These are phyloP conservation scores for Zalaria sp. DNA, from an alignment of 2,329 filamentous ascomycete genomes.

Conservation along the genomic window DNA sequence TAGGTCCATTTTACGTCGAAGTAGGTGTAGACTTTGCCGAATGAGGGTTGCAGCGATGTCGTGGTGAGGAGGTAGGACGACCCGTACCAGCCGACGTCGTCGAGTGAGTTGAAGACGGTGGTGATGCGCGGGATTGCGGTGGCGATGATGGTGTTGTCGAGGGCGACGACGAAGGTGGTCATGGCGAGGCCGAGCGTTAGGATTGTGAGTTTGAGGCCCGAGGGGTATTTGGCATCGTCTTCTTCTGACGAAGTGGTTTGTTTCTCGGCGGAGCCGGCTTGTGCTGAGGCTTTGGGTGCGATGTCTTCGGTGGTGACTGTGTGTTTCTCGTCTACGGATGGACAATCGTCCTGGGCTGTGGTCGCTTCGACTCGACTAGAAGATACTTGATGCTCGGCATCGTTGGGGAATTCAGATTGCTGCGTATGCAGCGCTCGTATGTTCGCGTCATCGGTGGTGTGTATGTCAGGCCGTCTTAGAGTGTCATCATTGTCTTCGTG, in stretches of 20 bases:
- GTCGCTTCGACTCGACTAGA: too few species aligned
- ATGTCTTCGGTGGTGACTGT: too few species aligned
- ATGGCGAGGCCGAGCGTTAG: slow-evolving; percentile 7
- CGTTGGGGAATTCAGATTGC: too few species aligned
- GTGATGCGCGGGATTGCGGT: slow-evolving; percentile 26
- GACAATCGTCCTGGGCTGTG: too few species aligned
- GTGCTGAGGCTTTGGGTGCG: too few species aligned
- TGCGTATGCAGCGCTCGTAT: too few species aligned
- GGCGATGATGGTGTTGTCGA: slow-evolving; percentile 26
- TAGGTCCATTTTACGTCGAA: slow-evolving; percentile 40
- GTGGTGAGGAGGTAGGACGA: slow-evolving; percentile 30
- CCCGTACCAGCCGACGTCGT: slow-evolving; percentile 26
- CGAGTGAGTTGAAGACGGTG: slow-evolving; percentile 24
- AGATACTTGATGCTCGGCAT: too few species aligned
- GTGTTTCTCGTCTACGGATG: too few species aligned
- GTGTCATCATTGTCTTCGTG: too few species aligned
- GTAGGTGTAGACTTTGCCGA: slow-evolving; percentile 45
- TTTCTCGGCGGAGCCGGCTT: not conserved
- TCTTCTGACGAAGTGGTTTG: slow-evolving; percentile 9
- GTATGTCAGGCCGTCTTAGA: too few species aligned
- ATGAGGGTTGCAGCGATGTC: slow-evolving; percentile 28
- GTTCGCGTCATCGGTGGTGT: too few species aligned
- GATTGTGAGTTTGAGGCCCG: slow-evolving; percentile 19
- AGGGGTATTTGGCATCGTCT: slow-evolving; percentile 22
- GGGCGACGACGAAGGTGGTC: slow-evolving; percentile 5